phyloP scores from a whole-genome alignment of 23 red algal genomes.

The Gracilaria caudata region DNA sequence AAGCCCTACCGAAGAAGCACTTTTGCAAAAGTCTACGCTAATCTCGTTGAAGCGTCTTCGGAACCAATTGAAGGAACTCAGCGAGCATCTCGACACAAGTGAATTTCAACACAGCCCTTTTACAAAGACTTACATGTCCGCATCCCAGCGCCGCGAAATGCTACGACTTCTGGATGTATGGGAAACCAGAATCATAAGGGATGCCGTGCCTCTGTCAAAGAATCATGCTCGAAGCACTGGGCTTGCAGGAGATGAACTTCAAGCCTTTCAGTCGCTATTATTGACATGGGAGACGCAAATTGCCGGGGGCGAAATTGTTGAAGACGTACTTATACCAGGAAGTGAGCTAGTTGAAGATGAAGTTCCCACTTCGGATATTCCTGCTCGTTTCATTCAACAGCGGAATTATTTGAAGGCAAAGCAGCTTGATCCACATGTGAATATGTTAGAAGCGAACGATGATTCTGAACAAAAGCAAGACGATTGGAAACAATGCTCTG shows the following conservation, averaged over 20 bases:
- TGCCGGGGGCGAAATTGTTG: neutral
- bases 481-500: neutral
- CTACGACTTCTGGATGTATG: slow-evolving; percentile 22
- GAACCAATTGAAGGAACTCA: neutral
- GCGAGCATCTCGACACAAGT: neutral
- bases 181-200: slow-evolving; percentile 25
- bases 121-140: slow-evolving; percentile 4
- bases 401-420: neutral
- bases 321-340: slow-evolving; percentile 28
- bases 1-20: slow-evolving; percentile 26
- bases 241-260: slow-evolving; percentile 22
- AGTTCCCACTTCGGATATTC: slow-evolving; percentile 10
- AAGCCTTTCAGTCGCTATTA: slow-evolving; percentile 1
- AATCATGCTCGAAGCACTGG: slow-evolving; percentile 14
- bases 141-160: slow-evolving; percentile 24
- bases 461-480: too few relatives aligned
- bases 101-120: neutral
- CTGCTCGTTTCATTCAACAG: slow-evolving; percentile 9
- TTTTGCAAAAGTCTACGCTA: slow-evolving; percentile 24
- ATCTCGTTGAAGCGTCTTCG: slow-evolving; percentile 29
- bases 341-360: slow-evolving; percentile 29
- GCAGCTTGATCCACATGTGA: too few relatives aligned
- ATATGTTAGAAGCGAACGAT: neutral
- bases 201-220: slow-evolving; percentile 13
- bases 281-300: slow-evolving; percentile 28